Evolutionary conservation across 352 stramenopile genomes (phyloP).

Genomic region (Pythium plurisporium): DNA sequence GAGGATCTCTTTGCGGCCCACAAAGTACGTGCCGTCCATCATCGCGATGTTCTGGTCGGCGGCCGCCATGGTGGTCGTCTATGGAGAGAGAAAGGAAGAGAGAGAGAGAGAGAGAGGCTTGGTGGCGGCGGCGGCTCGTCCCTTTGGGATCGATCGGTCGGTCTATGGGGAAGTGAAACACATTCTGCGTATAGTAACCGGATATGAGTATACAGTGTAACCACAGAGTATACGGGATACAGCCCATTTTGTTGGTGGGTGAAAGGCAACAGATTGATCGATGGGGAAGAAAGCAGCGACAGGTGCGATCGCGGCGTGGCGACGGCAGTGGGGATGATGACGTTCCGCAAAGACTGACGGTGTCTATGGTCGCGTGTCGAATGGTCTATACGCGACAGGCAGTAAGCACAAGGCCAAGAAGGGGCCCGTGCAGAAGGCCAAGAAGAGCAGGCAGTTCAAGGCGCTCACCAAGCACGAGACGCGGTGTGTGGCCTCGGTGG

Average conservation of each 20-base stretch:
- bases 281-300: conserved; percentile 48
- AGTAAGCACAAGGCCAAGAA: conserved; percentile 41
- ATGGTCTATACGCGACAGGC: not conserved
- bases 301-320: no score
- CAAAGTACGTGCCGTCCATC: conserved; percentile 97
- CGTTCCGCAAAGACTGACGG: no score
- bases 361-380: conserved; percentile 6
- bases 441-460: conserved; percentile 65
- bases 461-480: conserved; percentile 63
- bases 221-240: conserved; percentile 1
- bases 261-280: not conserved
- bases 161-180: no score
- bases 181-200: conserved; percentile 1
- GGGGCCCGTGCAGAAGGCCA: conserved; percentile 17
- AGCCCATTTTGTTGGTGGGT: not conserved
- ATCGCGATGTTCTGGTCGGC: conserved; percentile 90
- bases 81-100: not conserved
- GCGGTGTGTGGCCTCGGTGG: conserved; percentile 21
- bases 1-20: conserved; percentile 96
- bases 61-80: conserved; percentile 47
- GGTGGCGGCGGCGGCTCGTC: not conserved
- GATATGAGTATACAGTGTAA: not conserved
- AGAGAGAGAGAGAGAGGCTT: not conserved
- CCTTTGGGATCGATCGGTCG: conserved; percentile 13
- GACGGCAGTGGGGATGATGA: no score